These are phyloP conservation scores for Gracilaria domingensis DNA, from an alignment of 23 red algal genomes.

Conservation along the genomic window DNA sequence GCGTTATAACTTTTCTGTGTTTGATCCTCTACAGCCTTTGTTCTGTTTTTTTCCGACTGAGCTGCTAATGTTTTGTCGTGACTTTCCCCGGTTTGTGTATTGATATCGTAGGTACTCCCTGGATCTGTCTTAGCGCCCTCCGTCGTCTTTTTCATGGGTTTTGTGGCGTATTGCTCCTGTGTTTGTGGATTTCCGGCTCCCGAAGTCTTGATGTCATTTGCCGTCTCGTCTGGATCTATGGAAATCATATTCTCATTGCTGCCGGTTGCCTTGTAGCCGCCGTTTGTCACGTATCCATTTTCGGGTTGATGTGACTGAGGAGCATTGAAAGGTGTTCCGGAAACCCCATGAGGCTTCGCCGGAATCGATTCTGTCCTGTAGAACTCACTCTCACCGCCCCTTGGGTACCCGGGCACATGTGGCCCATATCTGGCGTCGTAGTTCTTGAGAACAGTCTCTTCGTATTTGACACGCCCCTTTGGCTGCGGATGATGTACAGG, in stretches of 20 bases:
- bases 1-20: background rate
- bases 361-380: constrained; percentile 44
- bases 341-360: constrained; percentile 38
- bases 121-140: background rate
- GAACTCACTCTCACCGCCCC: constrained; percentile 48
- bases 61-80: background rate
- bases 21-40: background rate
- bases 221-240: background rate
- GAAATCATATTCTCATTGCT: background rate
- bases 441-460: constrained; percentile 60
- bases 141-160: background rate
- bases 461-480: constrained; percentile 37
- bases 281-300: background rate
- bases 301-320: background rate
- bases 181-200: background rate
- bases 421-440: constrained; percentile 62
- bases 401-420: constrained; percentile 46
- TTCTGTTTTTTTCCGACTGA: background rate
- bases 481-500: constrained; percentile 41
- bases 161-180: background rate
- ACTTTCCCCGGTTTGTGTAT: background rate
- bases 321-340: constrained; percentile 16
- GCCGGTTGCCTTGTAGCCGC: background rate
- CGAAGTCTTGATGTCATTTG: background rate
- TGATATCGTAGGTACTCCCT: background rate